These are phyloP conservation scores for Ophiocordyceps robertsii DNA, from an alignment of 2,329 filamentous ascomycete species.

Conservation along the genomic window DNA sequence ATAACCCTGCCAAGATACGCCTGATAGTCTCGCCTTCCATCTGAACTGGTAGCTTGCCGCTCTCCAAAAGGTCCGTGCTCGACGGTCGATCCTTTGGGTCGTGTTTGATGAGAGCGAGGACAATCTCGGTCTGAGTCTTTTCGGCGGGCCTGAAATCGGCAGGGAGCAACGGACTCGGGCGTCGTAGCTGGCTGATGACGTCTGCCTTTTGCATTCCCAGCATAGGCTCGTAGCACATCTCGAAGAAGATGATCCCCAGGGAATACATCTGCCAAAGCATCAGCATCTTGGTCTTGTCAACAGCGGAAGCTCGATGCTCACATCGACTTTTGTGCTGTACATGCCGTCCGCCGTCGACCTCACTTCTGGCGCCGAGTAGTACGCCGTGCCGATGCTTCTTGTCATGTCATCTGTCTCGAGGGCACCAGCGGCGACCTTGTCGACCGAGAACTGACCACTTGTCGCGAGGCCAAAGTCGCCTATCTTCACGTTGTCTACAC, in stretches of 20 bases:
- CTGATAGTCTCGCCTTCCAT: conserved; percentile 88
- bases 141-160: conserved; percentile 55
- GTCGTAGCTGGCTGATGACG: conserved; percentile 54
- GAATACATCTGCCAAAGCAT: conserved; percentile 63
- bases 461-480: conserved; percentile 94
- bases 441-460: conserved; percentile 61
- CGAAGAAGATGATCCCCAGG: conserved; percentile 92
- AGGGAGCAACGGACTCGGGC: conserved; percentile 56
- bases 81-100: conserved; percentile 72
- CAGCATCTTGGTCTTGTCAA: neutral
- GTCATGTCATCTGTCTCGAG: conserved; percentile 52
- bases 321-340: conserved; percentile 89
- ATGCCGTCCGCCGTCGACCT: conserved; percentile 59
- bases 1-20: conserved; percentile 66
- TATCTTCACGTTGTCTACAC: conserved; percentile 81
- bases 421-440: conserved; percentile 30
- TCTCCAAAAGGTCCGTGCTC: conserved; percentile 68
- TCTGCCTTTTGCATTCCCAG: conserved; percentile 52
- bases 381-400: conserved; percentile 60
- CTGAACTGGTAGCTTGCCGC: conserved; percentile 76
- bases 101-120: conserved; percentile 68
- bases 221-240: conserved; percentile 72
- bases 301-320: conserved; percentile 22
- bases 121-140: conserved; percentile 65
- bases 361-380: conserved; percentile 89